These are phyloP conservation scores for Paxillus ammoniavirescens DNA, from an alignment of 768 basidiomycete species.

Conservation along the genomic window DNA sequence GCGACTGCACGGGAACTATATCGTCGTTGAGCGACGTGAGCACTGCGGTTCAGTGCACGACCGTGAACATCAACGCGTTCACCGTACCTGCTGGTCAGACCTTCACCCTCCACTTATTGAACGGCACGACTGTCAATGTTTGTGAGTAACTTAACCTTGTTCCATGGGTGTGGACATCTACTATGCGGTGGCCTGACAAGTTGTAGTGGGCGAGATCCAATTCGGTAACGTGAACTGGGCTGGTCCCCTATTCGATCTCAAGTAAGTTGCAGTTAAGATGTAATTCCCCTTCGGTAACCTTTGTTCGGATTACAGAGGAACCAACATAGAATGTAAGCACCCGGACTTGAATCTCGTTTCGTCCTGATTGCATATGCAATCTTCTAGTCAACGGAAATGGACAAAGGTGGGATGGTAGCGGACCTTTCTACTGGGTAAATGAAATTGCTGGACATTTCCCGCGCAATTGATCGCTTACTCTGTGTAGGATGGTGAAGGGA, in stretches of 20 bases:
- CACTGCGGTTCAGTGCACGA: constrained; percentile 53
- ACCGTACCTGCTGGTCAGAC: constrained; percentile 55
- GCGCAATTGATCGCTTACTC: neutral
- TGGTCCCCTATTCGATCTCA: constrained; percentile 54
- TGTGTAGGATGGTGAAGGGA: constrained; percentile 28
- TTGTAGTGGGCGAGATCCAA: constrained; percentile 52
- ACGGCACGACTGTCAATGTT: constrained; percentile 57
- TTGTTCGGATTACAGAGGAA: constrained; percentile 36
- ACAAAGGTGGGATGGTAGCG: constrained; percentile 40
- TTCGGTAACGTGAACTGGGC: constrained; percentile 54
- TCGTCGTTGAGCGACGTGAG: constrained; percentile 50
- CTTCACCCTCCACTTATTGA: constrained; percentile 44
- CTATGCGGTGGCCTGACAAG: neutral
- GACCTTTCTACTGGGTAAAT: constrained; percentile 43
- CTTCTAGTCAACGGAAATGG: constrained; percentile 40
- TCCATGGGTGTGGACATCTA: neutral
- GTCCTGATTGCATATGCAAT: neutral
- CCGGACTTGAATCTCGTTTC: neutral
- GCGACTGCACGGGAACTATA: constrained; percentile 52
- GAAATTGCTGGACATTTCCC: neutral
- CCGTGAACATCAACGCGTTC: constrained; percentile 55
- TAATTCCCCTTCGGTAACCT: constrained; percentile 1
- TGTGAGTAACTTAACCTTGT: constrained; percentile 34
- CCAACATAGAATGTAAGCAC: constrained; percentile 45
- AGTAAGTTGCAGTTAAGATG: constrained; percentile 28